Conservation (phyloP, 2,329 filamentous ascomycete genomes). For the Epichloe sylvatica region DNA sequence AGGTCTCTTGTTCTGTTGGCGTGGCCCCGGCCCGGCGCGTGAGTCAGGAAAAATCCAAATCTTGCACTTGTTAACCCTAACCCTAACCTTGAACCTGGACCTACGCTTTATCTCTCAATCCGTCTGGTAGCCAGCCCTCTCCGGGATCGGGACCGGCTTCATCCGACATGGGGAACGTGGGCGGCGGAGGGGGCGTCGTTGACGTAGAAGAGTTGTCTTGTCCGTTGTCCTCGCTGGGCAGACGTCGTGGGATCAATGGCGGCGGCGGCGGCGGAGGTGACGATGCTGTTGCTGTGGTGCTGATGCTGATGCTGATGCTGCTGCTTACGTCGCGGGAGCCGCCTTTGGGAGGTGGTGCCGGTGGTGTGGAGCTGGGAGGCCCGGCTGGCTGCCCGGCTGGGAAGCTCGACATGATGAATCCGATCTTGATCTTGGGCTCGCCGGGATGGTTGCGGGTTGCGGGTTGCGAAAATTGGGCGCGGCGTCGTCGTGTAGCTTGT, state of each 20-base stretch:
- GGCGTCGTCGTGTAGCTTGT: too few species aligned
- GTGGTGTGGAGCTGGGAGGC: constrained; percentile 31
- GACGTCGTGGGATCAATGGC: constrained; percentile 1
- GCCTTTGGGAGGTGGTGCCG: constrained; percentile 59
- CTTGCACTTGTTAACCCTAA: too few species aligned
- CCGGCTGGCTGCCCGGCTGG: constrained; percentile 15
- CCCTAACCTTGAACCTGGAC: too few species aligned
- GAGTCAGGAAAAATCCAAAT: not conserved
- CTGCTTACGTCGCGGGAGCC: constrained; percentile 51
- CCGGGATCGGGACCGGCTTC: constrained; percentile 41
- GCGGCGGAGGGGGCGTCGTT: constrained; percentile 14
- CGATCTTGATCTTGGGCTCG: not conserved
- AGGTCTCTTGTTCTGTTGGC: constrained; percentile 60
- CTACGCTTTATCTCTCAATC: constrained; percentile 70
- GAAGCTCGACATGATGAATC: constrained; percentile 15
- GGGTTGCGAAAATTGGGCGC: not conserved
- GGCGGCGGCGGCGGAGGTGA: constrained; percentile 18
- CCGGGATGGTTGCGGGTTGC: not conserved
- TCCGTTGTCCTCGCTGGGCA: not conserved
- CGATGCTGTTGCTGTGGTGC: constrained; percentile 39
- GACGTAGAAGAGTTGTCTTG: constrained; percentile 9
- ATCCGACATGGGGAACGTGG: constrained; percentile 9
- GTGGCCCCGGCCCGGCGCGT: constrained; percentile 1
- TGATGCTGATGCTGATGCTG: constrained; percentile 46
- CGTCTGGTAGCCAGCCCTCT: constrained; percentile 64